phyloP scores from a whole-genome alignment of 2,329 filamentous ascomycete genomes.

The Zasmidium citrigriseum region DNA sequence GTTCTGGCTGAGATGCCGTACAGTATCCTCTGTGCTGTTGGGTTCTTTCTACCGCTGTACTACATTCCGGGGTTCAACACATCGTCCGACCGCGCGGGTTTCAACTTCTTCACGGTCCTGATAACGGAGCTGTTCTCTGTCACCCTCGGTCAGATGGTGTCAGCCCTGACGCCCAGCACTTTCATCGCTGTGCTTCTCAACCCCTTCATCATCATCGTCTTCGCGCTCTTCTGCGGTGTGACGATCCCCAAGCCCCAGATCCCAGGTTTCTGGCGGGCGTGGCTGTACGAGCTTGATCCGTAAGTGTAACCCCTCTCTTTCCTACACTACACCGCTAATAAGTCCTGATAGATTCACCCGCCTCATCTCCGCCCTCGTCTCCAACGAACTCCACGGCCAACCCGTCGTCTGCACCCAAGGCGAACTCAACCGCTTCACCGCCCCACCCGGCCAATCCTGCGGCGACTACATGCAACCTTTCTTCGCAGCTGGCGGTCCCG shows the following conservation, averaged over 20 bases:
- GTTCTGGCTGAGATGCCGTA: conserved; percentile 85
- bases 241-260: conserved; percentile 78
- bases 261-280: conserved; percentile 73
- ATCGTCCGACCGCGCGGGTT: conserved; percentile 68
- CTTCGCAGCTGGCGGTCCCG: conserved; percentile 67
- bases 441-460: conserved; percentile 67
- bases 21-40: conserved; percentile 74
- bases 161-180: conserved; percentile 73
- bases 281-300: conserved; percentile 81
- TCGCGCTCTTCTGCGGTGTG: conserved; percentile 85
- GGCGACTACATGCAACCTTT: conserved; percentile 74
- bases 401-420: conserved; percentile 59
- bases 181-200: conserved; percentile 80
- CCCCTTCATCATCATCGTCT: conserved; percentile 79
- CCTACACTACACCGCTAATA: conserved; percentile 2
- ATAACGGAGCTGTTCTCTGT: conserved; percentile 84
- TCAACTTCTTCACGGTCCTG: conserved; percentile 83
- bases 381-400: conserved; percentile 70
- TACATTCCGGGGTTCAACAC: conserved; percentile 75
- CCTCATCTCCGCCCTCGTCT: conserved; percentile 76
- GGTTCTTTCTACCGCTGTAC: conserved; percentile 82
- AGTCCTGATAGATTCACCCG: conserved; percentile 61
- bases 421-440: conserved; percentile 69
- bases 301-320: conserved; percentile 9
- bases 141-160: conserved; percentile 74